Evolutionary conservation across 495 filamentous ascomycete species (phyloP).

Genomic region (Parmelia sp.): DNA sequence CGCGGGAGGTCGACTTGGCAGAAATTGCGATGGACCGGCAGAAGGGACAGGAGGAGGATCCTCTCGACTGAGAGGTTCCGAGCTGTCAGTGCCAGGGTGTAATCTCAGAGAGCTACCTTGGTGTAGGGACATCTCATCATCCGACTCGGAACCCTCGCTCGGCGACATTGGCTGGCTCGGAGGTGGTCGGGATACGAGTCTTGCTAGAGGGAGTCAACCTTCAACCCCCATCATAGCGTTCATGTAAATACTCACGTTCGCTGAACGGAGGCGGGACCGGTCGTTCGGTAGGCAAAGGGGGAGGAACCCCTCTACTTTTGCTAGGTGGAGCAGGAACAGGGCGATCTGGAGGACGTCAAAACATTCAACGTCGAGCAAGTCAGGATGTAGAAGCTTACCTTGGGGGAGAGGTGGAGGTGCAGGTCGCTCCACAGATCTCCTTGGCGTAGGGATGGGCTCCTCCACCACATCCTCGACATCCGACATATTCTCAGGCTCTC

Average conservation of each 20-base stretch:
- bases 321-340: constrained; percentile 46
- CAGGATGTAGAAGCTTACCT: constrained; percentile 38
- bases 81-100: constrained; percentile 20
- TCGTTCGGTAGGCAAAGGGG: constrained; percentile 57
- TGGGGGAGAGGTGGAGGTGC: constrained; percentile 44
- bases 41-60: constrained; percentile 47
- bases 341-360: constrained; percentile 34
- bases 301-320: constrained; percentile 33
- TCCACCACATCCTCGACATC: constrained; percentile 60
- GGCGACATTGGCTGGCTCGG: constrained; percentile 51
- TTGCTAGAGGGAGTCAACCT: constrained; percentile 45
- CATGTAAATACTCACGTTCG: constrained; percentile 51
- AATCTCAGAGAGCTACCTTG: constrained; percentile 43
- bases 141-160: constrained; percentile 79
- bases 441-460: constrained; percentile 36
- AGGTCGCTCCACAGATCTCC: constrained; percentile 41
- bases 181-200: constrained; percentile 48
- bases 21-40: constrained; percentile 33
- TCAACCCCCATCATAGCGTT: constrained; percentile 22
- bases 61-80: constrained; percentile 27
- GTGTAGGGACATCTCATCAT: constrained; percentile 82
- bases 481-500: constrained; percentile 47
- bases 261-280: constrained; percentile 62
- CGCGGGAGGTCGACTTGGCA: constrained; percentile 23
- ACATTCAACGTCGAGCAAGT: neutral